These are phyloP conservation scores for Phoma sp. DNA, from an alignment of 2,329 filamentous ascomycete genomes.

Conservation along the genomic window DNA sequence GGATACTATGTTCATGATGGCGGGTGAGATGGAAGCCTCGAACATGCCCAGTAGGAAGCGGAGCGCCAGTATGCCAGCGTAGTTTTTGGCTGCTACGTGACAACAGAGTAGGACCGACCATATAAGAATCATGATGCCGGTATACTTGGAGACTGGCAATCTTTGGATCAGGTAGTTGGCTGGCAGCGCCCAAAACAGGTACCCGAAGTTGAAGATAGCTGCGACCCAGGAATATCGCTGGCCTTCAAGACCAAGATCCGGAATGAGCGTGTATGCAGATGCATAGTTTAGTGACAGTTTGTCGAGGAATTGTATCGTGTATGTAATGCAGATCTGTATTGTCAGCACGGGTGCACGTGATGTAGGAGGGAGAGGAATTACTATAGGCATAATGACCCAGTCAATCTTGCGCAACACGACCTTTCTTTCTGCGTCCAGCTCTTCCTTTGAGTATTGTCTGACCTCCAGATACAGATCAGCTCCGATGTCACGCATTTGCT, in stretches of 20 bases:
- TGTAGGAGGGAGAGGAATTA: conserved; percentile 18
- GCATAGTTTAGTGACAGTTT: conserved; percentile 52
- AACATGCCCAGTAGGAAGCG: conserved; percentile 48
- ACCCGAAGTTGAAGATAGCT: conserved; percentile 54
- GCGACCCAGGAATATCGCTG: conserved; percentile 51
- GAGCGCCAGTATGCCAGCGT: conserved; percentile 43
- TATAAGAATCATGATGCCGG: conserved; percentile 45
- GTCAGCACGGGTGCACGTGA: not conserved
- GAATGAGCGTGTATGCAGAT: conserved; percentile 45
- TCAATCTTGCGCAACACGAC: conserved; percentile 54
- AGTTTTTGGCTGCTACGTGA: conserved; percentile 47
- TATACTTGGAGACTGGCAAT: conserved; percentile 46
- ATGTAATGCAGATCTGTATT: conserved; percentile 48
- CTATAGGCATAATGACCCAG: conserved; percentile 56
- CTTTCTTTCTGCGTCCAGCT: conserved; percentile 52
- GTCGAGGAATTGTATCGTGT: conserved; percentile 56
- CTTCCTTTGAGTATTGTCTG: conserved; percentile 51
- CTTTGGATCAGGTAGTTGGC: conserved; percentile 49
- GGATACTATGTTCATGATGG: conserved; percentile 48
- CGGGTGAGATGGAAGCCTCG: conserved; percentile 43
- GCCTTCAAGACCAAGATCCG: conserved; percentile 45
- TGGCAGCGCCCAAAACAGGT: conserved; percentile 51
- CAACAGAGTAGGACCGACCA: conserved; percentile 57
- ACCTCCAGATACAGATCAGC: conserved; percentile 55
- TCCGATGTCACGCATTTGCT: conserved; percentile 52